phyloP scores from a whole-genome alignment of 2,329 filamentous ascomycete species.

The Alternaria arborescens region DNA sequence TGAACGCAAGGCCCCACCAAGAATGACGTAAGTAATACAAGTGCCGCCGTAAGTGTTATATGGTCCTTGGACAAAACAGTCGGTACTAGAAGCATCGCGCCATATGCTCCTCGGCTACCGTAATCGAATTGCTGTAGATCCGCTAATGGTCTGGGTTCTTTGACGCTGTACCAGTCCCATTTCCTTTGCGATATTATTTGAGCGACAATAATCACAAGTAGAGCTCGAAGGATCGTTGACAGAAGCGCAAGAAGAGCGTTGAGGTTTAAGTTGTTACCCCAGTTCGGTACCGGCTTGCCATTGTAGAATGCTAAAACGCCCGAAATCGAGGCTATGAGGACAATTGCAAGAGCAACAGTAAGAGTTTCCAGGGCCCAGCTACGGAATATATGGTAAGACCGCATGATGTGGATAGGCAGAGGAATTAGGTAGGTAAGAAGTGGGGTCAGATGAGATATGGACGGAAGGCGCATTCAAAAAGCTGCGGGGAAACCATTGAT shows the following conservation, averaged over 20 bases:
- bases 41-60: not conserved
- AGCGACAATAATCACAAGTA: not conserved
- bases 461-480: not conserved
- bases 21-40: not conserved
- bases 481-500: not conserved
- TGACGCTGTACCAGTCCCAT: not conserved
- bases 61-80: not conserved
- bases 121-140: not conserved
- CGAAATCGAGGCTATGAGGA: not conserved
- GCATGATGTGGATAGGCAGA: not conserved
- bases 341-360: not conserved
- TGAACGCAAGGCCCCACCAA: not conserved
- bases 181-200: not conserved
- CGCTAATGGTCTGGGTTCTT: not conserved
- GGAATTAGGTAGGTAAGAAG: not conserved
- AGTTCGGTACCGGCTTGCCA: conserved; percentile 3
- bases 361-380: not conserved
- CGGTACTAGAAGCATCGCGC: not conserved
- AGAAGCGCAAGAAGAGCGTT: conserved; percentile 4
- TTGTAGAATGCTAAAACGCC: not conserved
- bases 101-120: not conserved
- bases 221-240: not conserved
- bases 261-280: not conserved
- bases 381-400: not conserved
- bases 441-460: no score